Conservation (phyloP, 768 basidiomycete genomes). For the Kwoniella sp. region DNA sequence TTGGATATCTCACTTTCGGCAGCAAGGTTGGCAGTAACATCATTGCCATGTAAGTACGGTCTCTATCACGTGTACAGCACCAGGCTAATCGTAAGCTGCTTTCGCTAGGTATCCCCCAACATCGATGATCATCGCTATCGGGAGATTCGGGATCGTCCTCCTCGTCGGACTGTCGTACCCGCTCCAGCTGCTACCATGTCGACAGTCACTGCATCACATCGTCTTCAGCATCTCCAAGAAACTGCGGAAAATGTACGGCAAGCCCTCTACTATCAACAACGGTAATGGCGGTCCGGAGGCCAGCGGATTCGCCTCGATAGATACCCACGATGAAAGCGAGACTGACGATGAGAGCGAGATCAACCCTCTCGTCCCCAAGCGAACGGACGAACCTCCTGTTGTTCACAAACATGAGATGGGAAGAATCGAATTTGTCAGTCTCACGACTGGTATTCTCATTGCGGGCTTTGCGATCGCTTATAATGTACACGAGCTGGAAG, state of each 20-base stretch:
- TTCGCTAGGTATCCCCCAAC: slow-evolving; percentile 59
- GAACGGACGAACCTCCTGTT: slow-evolving; percentile 20
- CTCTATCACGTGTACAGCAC: slow-evolving; percentile 56
- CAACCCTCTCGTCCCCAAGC: slow-evolving; percentile 35
- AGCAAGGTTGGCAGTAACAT: slow-evolving; percentile 87
- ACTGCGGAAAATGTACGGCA: background rate
- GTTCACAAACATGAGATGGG: slow-evolving; percentile 35
- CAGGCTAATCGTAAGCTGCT: background rate
- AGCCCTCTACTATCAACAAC: background rate
- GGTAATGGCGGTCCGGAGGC: background rate
- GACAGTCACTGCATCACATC: slow-evolving; percentile 77
- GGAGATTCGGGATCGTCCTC: slow-evolving; percentile 87
- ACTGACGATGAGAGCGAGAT: slow-evolving; percentile 47
- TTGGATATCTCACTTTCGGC: slow-evolving; percentile 90
- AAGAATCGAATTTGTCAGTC: slow-evolving; percentile 35
- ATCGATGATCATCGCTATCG: slow-evolving; percentile 86
- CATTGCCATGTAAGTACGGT: slow-evolving; percentile 75
- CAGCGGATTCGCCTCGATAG: background rate
- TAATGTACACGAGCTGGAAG: slow-evolving; percentile 54
- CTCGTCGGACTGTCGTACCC: slow-evolving; percentile 93
- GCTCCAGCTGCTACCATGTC: slow-evolving; percentile 88
- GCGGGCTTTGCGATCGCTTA: slow-evolving; percentile 47
- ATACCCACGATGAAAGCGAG: slow-evolving; percentile 34
- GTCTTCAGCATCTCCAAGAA: slow-evolving; percentile 27
- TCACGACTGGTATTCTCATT: slow-evolving; percentile 45